Conservation (phyloP, 2,329 filamentous ascomycete genomes). For the Colletotrichum sansevieriae region DNA sequence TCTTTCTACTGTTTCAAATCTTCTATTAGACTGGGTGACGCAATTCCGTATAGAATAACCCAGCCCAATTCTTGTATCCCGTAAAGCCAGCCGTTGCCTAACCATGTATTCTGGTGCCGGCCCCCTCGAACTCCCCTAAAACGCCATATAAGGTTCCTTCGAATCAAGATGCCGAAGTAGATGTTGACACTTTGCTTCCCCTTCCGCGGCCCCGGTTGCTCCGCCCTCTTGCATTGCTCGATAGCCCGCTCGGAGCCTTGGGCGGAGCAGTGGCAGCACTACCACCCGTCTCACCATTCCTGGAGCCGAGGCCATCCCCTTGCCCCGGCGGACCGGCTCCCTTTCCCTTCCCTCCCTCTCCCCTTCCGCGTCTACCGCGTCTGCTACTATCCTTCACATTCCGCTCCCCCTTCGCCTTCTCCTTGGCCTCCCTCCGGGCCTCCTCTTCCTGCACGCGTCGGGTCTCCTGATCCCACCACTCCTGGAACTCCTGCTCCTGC, state of each 20-base stretch:
- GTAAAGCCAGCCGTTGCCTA: neutral
- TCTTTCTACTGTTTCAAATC: conserved; percentile 4
- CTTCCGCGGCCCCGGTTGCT: conserved; percentile 32
- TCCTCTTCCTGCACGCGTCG: conserved; percentile 76
- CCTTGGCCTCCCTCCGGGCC: conserved; percentile 55
- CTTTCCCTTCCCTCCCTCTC: conserved; percentile 45
- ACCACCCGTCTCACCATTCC: conserved; percentile 11
- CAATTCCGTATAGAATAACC: neutral
- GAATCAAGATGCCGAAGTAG: conserved; percentile 19
- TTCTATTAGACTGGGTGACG: neutral
- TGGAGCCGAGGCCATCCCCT: conserved; percentile 3
- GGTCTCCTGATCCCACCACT: conserved; percentile 95
- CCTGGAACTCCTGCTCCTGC: conserved; percentile 94
- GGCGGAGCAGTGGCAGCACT: neutral
- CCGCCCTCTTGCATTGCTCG: conserved; percentile 27
- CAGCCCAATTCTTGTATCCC: neutral
- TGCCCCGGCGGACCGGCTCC: neutral
- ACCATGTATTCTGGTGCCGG: conserved; percentile 10
- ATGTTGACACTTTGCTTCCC: conserved; percentile 34
- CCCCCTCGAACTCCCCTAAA: neutral
- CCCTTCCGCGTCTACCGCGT: conserved; percentile 44
- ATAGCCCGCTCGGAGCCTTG: conserved; percentile 17
- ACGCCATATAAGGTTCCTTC: neutral
- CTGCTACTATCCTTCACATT: conserved; percentile 35
- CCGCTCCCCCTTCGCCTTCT: conserved; percentile 59